These are phyloP conservation scores for Rasamsonia emersonii DNA, from an alignment of 2,329 filamentous ascomycete species.

Conservation along the genomic window DNA sequence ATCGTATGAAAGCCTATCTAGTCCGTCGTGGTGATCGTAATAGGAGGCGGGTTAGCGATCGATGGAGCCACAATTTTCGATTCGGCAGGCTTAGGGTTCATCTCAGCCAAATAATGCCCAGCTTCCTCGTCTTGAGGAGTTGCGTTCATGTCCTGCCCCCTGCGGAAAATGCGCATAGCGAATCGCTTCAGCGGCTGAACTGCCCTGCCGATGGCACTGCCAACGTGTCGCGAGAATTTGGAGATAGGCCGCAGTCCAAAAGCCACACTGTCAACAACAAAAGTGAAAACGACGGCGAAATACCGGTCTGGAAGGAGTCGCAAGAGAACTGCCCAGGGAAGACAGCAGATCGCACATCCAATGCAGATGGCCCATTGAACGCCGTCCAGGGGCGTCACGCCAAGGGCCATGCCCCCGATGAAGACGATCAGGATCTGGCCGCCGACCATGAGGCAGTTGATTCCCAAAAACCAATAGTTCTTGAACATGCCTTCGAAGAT, in stretches of 20 bases:
- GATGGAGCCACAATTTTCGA: constrained; percentile 11
- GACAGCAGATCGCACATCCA: constrained; percentile 71
- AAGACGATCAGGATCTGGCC: constrained; percentile 87
- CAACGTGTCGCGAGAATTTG: constrained; percentile 20
- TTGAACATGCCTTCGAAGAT: constrained; percentile 80
- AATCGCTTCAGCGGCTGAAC: constrained; percentile 18
- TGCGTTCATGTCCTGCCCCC: constrained; percentile 5
- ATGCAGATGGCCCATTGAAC: constrained; percentile 83
- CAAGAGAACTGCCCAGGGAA: constrained; percentile 73
- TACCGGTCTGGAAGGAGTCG: constrained; percentile 68
- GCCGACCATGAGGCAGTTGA: constrained; percentile 78
- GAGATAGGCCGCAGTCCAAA: constrained; percentile 38
- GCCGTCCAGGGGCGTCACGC: constrained; percentile 60
- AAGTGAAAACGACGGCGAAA: constrained; percentile 34
- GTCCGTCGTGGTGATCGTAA: constrained; percentile 29
- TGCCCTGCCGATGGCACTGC: constrained; percentile 20
- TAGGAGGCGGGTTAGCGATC: constrained; percentile 30
- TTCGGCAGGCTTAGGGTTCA: constrained; percentile 11
- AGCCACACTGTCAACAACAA: constrained; percentile 48
- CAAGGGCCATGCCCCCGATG: constrained; percentile 73
- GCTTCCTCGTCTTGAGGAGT: constrained; percentile 13
- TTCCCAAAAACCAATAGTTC: constrained; percentile 83
- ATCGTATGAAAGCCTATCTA: constrained; percentile 10
- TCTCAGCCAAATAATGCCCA: constrained; percentile 7
- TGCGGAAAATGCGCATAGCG: constrained; percentile 12